These are phyloP conservation scores for Aspergillus biplanus DNA, from an alignment of 495 filamentous ascomycete genomes.

Conservation along the genomic window DNA sequence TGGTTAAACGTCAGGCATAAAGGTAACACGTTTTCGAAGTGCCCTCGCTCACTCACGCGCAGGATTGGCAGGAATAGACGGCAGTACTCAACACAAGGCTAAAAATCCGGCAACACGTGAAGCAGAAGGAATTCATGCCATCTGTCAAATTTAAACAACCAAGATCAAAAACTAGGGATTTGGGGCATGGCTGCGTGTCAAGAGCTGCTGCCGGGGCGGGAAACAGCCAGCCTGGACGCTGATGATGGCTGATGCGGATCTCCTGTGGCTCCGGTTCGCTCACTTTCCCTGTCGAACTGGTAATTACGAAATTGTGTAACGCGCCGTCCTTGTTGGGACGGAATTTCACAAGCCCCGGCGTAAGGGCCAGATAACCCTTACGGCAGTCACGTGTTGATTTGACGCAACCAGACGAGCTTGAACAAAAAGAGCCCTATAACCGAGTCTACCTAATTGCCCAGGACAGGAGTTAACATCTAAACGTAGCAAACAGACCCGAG, in stretches of 20 bases:
- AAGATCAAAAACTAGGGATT: background rate
- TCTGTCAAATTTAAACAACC: background rate
- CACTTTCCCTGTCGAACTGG: background rate
- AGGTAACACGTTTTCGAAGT: constrained; percentile 19
- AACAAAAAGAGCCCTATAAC: background rate
- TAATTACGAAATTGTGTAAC: constrained; percentile 14
- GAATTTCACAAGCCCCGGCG: constrained; percentile 16
- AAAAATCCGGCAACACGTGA: constrained; percentile 16
- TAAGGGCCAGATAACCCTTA: constrained; percentile 29
- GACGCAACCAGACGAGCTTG: background rate
- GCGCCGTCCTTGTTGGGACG: constrained; percentile 23
- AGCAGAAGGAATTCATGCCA: constrained; percentile 2
- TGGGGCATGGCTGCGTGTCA: background rate
- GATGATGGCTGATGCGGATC: background rate
- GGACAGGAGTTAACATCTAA: background rate
- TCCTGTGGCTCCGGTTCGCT: constrained; percentile 4
- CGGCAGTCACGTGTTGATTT: constrained; percentile 19
- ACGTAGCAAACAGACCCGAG: background rate
- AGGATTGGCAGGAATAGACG: constrained; percentile 17
- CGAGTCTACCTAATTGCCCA: background rate
- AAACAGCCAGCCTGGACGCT: background rate
- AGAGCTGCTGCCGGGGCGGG: background rate
- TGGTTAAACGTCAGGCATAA: constrained; percentile 12
- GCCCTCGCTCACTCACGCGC: constrained; percentile 18
- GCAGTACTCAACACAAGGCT: constrained; percentile 12